These are phyloP conservation scores for Podospora sp. DNA, from an alignment of 495 filamentous ascomycete genomes.

Conservation along the genomic window DNA sequence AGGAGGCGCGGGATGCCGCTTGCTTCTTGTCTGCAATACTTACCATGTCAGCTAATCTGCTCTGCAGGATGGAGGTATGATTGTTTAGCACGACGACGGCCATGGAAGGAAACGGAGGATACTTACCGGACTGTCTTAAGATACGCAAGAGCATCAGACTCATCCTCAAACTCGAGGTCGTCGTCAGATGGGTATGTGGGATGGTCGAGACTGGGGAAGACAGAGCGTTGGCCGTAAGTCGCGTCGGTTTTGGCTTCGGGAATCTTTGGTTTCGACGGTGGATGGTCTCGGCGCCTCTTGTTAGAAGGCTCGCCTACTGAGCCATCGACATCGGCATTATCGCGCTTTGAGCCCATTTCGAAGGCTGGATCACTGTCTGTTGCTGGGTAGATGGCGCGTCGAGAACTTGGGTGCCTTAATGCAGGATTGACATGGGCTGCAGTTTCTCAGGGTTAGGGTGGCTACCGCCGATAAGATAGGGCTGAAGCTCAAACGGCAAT, in stretches of 20 bases:
- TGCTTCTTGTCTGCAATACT: conserved; percentile 68
- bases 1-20: conserved; percentile 68
- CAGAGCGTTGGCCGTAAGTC: conserved; percentile 73
- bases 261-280: conserved; percentile 26
- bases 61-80: conserved; percentile 27
- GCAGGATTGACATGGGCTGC: background rate
- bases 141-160: conserved; percentile 70
- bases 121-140: conserved; percentile 79
- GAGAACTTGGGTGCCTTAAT: background rate
- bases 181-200: conserved; percentile 44
- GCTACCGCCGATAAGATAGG: conserved; percentile 14
- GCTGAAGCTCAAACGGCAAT: conserved; percentile 18
- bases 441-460: conserved; percentile 14
- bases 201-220: conserved; percentile 74
- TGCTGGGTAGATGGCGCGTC: background rate
- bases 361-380: background rate
- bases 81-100: conserved; percentile 37
- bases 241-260: conserved; percentile 54
- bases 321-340: conserved; percentile 16
- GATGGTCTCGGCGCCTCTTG: conserved; percentile 34
- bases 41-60: conserved; percentile 44
- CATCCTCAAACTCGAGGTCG: conserved; percentile 60
- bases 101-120: conserved; percentile 15
- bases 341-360: conserved; percentile 39
- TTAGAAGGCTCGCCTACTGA: conserved; percentile 27